Percentiles rank a stretch among this genome's conserved stretches.
Conservation (phyloP, 768 basidiomycete genomes). For the Lentinula edodes region DNA sequence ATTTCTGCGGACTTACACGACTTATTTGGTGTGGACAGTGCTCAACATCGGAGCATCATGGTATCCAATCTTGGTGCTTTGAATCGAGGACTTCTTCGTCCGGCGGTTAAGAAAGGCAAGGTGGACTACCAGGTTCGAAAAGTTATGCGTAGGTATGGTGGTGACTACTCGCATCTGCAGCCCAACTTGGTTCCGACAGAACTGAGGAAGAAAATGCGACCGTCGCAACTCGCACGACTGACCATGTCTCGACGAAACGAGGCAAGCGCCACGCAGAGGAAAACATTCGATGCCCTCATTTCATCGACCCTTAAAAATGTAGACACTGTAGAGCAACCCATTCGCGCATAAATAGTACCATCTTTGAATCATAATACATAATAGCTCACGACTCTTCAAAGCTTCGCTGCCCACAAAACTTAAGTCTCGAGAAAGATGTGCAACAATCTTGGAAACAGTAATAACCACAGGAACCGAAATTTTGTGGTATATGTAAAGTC, state of each 20-base stretch:
- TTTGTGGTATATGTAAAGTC: neutral
- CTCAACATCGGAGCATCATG: neutral
- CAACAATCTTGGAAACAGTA: neutral
- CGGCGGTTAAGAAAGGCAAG: conserved; percentile 1
- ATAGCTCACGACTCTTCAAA: neutral
- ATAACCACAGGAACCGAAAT: neutral
- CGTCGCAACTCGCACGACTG: conserved; percentile 36
- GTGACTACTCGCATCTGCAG: conserved; percentile 45
- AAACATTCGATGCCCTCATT: conserved; percentile 30
- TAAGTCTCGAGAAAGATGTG: no score
- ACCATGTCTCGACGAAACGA: conserved; percentile 38
- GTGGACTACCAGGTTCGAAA: conserved; percentile 1
- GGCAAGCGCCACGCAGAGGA: conserved; percentile 31
- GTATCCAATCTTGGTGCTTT: neutral
- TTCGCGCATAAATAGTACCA: neutral
- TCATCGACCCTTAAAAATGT: neutral
- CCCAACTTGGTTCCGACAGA: neutral
- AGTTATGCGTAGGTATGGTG: conserved; percentile 20
- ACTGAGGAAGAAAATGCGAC: conserved; percentile 26
- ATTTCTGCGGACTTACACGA: neutral
- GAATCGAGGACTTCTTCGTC: neutral
- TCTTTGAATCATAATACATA: neutral
- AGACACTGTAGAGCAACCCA: neutral
- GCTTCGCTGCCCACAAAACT: neutral
- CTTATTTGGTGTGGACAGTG: neutral